These are phyloP conservation scores for Trichoderma harzianum DNA, from an alignment of 2,329 filamentous ascomycete genomes.

Conservation along the genomic window DNA sequence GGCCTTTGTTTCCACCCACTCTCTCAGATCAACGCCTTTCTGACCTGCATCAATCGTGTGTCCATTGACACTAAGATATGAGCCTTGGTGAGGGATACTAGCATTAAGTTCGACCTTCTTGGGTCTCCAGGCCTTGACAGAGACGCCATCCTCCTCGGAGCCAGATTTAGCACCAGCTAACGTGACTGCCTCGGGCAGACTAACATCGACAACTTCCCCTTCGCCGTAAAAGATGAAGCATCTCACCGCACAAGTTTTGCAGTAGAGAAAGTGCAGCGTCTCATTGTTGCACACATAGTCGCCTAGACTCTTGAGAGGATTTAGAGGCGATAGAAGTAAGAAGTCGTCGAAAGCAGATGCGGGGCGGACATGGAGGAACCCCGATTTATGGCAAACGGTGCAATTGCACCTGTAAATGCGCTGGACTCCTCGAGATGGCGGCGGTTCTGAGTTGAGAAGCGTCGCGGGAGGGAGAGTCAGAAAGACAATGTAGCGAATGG, in stretches of 20 bases:
- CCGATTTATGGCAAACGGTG: slow-evolving; percentile 46
- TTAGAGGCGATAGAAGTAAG: slow-evolving; percentile 41
- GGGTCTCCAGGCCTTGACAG: slow-evolving; percentile 30
- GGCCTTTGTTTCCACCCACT: slow-evolving; percentile 35
- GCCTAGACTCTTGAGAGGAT: slow-evolving; percentile 37
- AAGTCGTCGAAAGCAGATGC: slow-evolving; percentile 41
- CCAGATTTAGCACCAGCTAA: background rate
- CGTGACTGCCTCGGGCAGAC: slow-evolving; percentile 22
- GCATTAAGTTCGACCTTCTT: slow-evolving; percentile 24
- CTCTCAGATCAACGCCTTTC: slow-evolving; percentile 36
- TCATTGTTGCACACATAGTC: slow-evolving; percentile 38
- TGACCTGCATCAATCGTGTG: slow-evolving; percentile 36
- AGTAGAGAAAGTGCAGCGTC: slow-evolving; percentile 43
- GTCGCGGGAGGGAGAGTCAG: slow-evolving; percentile 37
- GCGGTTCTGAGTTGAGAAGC: slow-evolving; percentile 22
- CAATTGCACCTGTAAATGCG: slow-evolving; percentile 45
- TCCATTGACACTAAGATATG: slow-evolving; percentile 39
- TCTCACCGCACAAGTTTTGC: slow-evolving; percentile 43
- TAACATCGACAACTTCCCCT: slow-evolving; percentile 29
- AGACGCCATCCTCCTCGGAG: slow-evolving; percentile 23
- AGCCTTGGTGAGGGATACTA: slow-evolving; percentile 10
- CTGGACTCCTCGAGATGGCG: slow-evolving; percentile 22
- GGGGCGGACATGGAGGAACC: slow-evolving; percentile 43
- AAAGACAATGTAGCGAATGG: slow-evolving; percentile 41
- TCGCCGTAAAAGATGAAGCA: slow-evolving; percentile 40